Evolutionary conservation across 140 eudicot species (phyloP).

Genomic region (Flaveria floridana): DNA sequence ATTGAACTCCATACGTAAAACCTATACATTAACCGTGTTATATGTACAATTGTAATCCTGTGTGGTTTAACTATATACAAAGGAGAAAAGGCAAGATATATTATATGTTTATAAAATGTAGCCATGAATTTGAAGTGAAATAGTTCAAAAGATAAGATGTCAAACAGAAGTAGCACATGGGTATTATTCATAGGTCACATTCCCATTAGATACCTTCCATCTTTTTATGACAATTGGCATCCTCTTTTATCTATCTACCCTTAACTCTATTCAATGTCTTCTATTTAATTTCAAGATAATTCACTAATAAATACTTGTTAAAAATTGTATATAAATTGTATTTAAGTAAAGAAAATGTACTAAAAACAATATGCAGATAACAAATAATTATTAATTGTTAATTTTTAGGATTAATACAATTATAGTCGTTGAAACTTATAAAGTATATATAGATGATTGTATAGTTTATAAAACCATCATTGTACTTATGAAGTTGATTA

Average conservation of each 20-base stretch:
- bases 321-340: background rate
- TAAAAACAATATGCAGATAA: background rate
- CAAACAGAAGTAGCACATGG: conserved; percentile 10
- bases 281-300: too few species aligned
- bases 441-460: background rate
- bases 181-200: background rate
- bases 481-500: too few species aligned
- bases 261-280: conserved; percentile 5
- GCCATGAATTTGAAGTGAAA: background rate
- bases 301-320: background rate
- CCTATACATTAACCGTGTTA: too few species aligned
- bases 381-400: background rate
- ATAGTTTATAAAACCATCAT: too few species aligned
- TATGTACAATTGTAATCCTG: background rate
- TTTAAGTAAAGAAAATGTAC: background rate
- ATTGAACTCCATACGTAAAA: too few species aligned
- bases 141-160: background rate
- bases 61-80: background rate
- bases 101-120: background rate
- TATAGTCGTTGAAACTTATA: background rate
- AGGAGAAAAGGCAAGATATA: background rate
- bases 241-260: conserved; percentile 10
- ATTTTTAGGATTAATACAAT: background rate
- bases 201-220: background rate
- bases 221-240: background rate